Base-by-base conservation (phyloP, 495 filamentous ascomycete genomes). In the Margaritispora aquatica region DNA sequence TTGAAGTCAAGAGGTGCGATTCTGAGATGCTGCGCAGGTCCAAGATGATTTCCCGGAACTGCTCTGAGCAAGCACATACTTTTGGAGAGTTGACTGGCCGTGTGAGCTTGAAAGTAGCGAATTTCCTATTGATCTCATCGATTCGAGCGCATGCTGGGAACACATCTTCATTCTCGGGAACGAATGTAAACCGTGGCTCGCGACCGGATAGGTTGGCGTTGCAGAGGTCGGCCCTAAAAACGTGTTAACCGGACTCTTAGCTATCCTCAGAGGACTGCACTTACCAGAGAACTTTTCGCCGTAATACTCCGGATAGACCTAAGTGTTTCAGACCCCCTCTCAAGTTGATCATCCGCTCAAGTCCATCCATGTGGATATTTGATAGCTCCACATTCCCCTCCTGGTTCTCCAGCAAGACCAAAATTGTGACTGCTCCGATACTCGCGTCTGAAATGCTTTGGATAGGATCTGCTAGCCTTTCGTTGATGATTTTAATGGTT, bases 241-340 rank as follows among this genome's bases (percentile, higher is more conserved):
- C 5, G 4, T 3, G 21, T 50, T n/a, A 50, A 22, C 26, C n/a
- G 20, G 5, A 22, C 13, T 47, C 21, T 26, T 19, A 22, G 23
- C 19, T 24, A 24, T 50, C 10, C 17, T 22, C 5, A 24, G 17
- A 38, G 9, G 24, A 8, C 19, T n/a, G 38, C 15, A 44, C 15
- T 19, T 36, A 54, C 52, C 52, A 54, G 1, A 54, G 21, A 21
- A 54, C 31, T 19, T 54, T 54, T 41, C 52, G 38, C 10, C 52
- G 10, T 7, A 54, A n/a, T 3, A 54, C 19, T 36, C 52, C 52
- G 22, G 27, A 23, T 15, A 54, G n/a, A 23, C 52, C 52, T 21
- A 54, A 41, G 15, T 19, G 15, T 2, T 54, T 13, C 3, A 54
- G n/a, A 10, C 52, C 52, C 38, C 52, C 52, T 38, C 52, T 54